Percentiles rank a stretch among this genome's conserved stretches.
phyloP scores from a whole-genome alignment of 257 asterid genomes.

The Fraxinus anomala region DNA sequence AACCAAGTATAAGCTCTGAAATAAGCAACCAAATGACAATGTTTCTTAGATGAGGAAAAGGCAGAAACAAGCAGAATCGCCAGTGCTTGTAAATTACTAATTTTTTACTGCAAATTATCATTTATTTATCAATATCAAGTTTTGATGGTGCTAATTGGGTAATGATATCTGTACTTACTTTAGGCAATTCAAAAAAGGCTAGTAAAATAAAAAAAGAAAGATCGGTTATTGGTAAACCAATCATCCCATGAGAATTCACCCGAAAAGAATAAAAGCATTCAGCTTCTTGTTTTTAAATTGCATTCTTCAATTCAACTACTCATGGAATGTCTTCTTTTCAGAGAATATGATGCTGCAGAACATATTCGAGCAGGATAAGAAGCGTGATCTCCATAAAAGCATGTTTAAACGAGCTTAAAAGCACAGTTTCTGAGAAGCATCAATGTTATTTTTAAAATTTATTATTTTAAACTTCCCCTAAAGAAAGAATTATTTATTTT shows the following conservation, averaged over 20 bases:
- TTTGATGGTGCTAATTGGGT: slow-evolving; percentile 2
- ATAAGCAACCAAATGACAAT: background rate
- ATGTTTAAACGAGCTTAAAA: background rate
- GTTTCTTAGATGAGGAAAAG: too few relatives aligned
- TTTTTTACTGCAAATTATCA: background rate
- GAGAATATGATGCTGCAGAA: slow-evolving; percentile 85
- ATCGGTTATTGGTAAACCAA: slow-evolving; percentile 25
- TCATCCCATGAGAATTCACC: slow-evolving; percentile 31
- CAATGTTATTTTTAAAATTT: background rate
- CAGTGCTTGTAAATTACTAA: too few relatives aligned
- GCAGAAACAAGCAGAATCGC: too few relatives aligned
- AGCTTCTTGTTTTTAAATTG: too few relatives aligned
- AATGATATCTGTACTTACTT: slow-evolving; percentile 11
- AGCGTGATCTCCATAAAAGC: slow-evolving; percentile 58
- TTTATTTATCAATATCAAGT: slow-evolving; percentile 6
- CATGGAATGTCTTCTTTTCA: slow-evolving; percentile 35
- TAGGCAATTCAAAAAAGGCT: slow-evolving; percentile 54
- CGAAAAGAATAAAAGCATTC: slow-evolving; percentile 19
- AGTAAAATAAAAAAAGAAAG: slow-evolving; percentile 37
- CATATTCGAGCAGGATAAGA: slow-evolving; percentile 93
- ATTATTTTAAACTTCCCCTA: background rate
- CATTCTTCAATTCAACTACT: too few relatives aligned
- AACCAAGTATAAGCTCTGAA: background rate
- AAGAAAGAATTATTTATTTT: background rate
- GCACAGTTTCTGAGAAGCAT: background rate